Percentiles rank a stretch among this genome's conserved stretches.
Evolutionary conservation across 176 grass and related monocot species (phyloP).

Genomic region (Panicum miliaceum): DNA sequence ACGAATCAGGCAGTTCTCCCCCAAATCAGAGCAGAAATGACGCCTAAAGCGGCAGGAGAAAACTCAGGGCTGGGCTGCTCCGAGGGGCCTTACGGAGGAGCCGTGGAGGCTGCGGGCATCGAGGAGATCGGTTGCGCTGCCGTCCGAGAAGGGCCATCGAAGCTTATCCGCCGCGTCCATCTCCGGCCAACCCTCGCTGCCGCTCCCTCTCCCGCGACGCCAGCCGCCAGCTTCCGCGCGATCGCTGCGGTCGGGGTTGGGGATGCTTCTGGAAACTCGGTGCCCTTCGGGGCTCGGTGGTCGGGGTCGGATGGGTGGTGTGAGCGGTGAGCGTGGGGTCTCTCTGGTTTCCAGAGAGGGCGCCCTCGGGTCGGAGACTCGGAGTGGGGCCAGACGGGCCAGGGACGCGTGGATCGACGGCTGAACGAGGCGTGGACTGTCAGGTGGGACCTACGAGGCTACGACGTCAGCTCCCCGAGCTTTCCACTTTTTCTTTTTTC

Average conservation of each 20-base stretch:
- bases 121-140: constrained; percentile 62
- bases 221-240: background rate
- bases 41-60: background rate
- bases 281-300: background rate
- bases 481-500: background rate
- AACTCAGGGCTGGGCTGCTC: background rate
- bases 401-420: constrained; percentile 34
- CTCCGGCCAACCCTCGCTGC: constrained; percentile 23
- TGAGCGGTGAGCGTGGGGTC: background rate
- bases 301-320: background rate
- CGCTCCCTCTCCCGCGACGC: background rate
- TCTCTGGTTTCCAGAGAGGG: background rate
- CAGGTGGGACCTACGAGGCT: background rate
- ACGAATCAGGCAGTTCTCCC: constrained; percentile 22
- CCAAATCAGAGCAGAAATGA: constrained; percentile 6
- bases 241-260: constrained; percentile 28
- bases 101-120: constrained; percentile 58
- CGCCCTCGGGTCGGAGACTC: background rate
- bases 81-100: constrained; percentile 38
- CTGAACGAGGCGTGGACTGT: constrained; percentile 8
- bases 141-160: constrained; percentile 71
- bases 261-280: constrained; percentile 45
- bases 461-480: too few relatives aligned
- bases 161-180: constrained; percentile 58
- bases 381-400: background rate